Conservation (phyloP, 164 flowering plant species). For the Vitis amurensis region DNA sequence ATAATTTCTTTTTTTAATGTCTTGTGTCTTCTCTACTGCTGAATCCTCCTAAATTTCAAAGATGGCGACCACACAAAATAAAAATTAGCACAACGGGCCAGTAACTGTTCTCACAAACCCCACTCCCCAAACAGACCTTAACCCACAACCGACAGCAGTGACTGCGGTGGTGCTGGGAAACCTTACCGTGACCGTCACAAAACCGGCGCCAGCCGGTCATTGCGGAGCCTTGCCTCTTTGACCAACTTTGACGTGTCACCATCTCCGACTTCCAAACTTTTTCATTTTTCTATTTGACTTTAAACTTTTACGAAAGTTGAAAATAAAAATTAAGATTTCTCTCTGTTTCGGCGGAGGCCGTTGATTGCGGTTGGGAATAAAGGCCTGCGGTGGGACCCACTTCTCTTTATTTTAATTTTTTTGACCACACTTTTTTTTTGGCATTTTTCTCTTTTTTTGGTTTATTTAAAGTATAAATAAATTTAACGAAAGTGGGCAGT, state of each 20-base stretch:
- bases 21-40: too few relatives aligned
- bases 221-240: conserved; percentile 46
- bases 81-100: too few relatives aligned
- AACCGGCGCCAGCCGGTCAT: conserved; percentile 53
- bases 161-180: conserved; percentile 1
- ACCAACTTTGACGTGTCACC: conserved; percentile 26
- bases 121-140: too few relatives aligned
- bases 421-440: conserved; percentile 21
- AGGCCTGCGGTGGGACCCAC: conserved; percentile 24
- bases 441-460: conserved; percentile 10
- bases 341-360: conserved; percentile 47
- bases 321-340: neutral
- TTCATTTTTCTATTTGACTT: neutral
- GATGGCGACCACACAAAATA: too few relatives aligned
- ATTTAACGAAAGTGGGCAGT: neutral
- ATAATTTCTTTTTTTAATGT: too few relatives aligned
- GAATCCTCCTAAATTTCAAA: too few relatives aligned
- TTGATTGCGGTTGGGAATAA: conserved; percentile 77
- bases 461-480: neutral
- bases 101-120: too few relatives aligned
- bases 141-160: neutral
- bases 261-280: neutral
- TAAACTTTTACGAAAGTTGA: neutral
- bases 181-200: conserved; percentile 34
- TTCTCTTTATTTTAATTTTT: conserved; percentile 7